A percentile compares a stretch with the other conserved stretches of the same genome.
phyloP scores from a whole-genome alignment of 768 basidiomycete genomes.

The Leucogyrophana mollusca region DNA sequence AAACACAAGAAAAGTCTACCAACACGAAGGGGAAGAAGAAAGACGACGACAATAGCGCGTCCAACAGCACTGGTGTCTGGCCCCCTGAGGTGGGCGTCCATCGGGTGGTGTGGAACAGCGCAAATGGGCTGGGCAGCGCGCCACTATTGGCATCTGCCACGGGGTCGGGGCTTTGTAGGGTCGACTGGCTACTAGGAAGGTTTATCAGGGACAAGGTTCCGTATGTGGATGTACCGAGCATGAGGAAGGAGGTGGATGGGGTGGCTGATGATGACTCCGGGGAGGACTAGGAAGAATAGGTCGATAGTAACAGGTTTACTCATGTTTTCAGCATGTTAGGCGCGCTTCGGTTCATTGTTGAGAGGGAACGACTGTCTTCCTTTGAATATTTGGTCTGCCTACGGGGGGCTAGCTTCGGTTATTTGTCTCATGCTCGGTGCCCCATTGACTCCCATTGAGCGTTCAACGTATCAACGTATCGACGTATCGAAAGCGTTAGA shows the following conservation, averaged over 20 bases:
- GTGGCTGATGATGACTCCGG: constrained; percentile 37
- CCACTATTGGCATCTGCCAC: constrained; percentile 75
- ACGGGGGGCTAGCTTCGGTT: no score
- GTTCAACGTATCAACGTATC: no score
- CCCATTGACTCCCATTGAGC: no score
- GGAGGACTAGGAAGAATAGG: constrained; percentile 27
- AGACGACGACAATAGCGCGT: constrained; percentile 16
- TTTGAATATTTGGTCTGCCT: no score
- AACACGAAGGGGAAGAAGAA: constrained; percentile 35
- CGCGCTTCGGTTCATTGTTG: no score
- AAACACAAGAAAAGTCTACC: constrained; percentile 40
- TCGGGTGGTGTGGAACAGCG: constrained; percentile 79
- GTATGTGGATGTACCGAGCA: constrained; percentile 59
- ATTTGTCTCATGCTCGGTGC: no score
- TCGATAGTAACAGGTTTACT: no score
- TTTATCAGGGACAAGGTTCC: constrained; percentile 69
- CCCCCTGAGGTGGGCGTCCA: constrained; percentile 74
- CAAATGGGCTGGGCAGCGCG: constrained; percentile 60
- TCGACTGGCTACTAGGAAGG: constrained; percentile 79
- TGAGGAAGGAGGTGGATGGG: constrained; percentile 55
- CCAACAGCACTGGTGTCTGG: constrained; percentile 68
- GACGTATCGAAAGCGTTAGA: no score
- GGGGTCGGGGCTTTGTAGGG: constrained; percentile 80
- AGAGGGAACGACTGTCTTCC: no score
- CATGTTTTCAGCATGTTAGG: no score